Evolutionary conservation across 805 yeast genomes (phyloP).

Genomic region (Grigorovia jiainica): DNA sequence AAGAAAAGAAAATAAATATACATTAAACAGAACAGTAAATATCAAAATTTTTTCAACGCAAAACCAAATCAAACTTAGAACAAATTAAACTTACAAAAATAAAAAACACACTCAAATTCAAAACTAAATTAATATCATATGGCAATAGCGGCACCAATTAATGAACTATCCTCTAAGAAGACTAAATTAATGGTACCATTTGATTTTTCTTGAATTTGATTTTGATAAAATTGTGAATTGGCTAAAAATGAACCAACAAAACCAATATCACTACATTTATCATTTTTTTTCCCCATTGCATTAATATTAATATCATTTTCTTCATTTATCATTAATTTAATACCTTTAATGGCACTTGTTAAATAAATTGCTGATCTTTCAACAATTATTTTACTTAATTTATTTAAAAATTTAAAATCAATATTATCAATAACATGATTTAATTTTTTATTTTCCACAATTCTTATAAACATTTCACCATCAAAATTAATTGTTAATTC

Average conservation of each 20-base stretch:
- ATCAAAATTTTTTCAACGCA: too few relatives aligned
- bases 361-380: slow-evolving; percentile 20
- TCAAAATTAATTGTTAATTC: slow-evolving; percentile 10
- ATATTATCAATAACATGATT: slow-evolving; percentile 1
- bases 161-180: slow-evolving; percentile 19
- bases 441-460: slow-evolving; percentile 6
- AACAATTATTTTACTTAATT: slow-evolving; percentile 11
- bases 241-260: slow-evolving; percentile 23
- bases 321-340: slow-evolving; percentile 4
- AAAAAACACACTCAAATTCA: neutral
- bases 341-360: slow-evolving; percentile 14
- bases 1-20: too few relatives aligned
- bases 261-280: slow-evolving; percentile 11
- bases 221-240: slow-evolving; percentile 12
- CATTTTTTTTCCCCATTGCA: neutral
- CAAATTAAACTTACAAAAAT: neutral
- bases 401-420: slow-evolving; percentile 4
- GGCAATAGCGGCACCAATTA: slow-evolving; percentile 22
- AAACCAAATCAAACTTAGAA: neutral
- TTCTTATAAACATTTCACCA: slow-evolving; percentile 15
- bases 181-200: slow-evolving; percentile 9
- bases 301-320: neutral
- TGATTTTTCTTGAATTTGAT: slow-evolving; percentile 10
- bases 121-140: slow-evolving; percentile 1
- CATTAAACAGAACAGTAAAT: too few relatives aligned